phyloP scores from a whole-genome alignment of 2,329 filamentous ascomycete species.

The Cordyceps javanica region DNA sequence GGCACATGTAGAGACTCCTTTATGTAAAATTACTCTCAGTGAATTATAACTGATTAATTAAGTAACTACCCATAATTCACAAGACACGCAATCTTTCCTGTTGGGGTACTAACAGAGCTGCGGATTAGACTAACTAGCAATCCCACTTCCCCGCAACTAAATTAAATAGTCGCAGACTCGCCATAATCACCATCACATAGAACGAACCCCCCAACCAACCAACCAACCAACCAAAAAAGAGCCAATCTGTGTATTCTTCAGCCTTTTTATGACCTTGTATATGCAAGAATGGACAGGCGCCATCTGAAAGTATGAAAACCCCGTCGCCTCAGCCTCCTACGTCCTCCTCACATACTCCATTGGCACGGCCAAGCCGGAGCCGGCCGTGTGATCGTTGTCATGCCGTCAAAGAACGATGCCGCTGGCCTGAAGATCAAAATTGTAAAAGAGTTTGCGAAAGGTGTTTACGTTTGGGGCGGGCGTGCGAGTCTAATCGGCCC shows the following conservation, averaged over 20 bases:
- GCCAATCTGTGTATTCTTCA: neutral
- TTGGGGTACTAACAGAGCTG: too few species aligned
- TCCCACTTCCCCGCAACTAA: neutral
- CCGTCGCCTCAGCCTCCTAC: neutral
- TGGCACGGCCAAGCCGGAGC: neutral
- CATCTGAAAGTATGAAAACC: neutral
- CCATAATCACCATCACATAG: neutral
- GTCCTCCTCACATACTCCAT: neutral
- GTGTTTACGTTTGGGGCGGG: conserved; percentile 1
- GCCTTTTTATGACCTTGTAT: neutral
- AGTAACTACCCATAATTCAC: too few species aligned
- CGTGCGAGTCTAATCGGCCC: neutral
- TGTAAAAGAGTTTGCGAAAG: neutral
- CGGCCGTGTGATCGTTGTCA: conserved; percentile 13
- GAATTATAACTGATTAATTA: too few species aligned
- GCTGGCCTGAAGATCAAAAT: neutral
- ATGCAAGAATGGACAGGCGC: neutral
- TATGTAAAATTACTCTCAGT: too few species aligned
- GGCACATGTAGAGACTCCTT: too few species aligned
- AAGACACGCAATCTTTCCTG: too few species aligned
- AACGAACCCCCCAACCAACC: too few species aligned
- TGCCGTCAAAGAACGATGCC: conserved; percentile 12
- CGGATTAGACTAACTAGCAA: neutral
- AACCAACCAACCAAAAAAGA: too few species aligned
- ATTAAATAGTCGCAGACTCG: neutral